Evolutionary conservation across 2,329 filamentous ascomycete genomes (phyloP).

Genomic region (Malbranchea cinnamomea): DNA sequence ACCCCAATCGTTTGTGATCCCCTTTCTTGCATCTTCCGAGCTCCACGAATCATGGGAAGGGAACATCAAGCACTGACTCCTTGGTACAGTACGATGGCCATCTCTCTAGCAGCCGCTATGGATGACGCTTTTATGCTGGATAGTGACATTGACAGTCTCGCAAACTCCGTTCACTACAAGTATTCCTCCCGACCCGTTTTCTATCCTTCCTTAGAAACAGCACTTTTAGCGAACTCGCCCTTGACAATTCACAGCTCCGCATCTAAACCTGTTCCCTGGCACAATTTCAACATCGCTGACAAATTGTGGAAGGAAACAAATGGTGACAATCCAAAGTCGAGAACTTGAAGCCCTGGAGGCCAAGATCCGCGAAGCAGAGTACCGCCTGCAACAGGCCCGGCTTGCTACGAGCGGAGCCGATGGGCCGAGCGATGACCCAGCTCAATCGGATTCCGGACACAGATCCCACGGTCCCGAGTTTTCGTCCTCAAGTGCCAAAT

Average conservation of each 20-base stretch:
- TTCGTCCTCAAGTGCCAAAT: too few species aligned
- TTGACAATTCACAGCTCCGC: slow-evolving; percentile 9
- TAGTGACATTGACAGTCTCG: slow-evolving; percentile 57
- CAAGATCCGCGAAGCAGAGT: slow-evolving; percentile 71
- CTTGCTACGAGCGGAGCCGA: too few species aligned
- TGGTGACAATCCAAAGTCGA: slow-evolving; percentile 55
- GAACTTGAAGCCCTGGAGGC: slow-evolving; percentile 80
- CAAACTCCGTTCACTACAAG: slow-evolving; percentile 68
- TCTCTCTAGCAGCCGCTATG: slow-evolving; percentile 71
- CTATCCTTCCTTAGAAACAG: not conserved
- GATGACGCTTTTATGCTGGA: slow-evolving; percentile 84
- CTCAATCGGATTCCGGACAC: too few species aligned
- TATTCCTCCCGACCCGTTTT: slow-evolving; percentile 30
- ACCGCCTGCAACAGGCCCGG: slow-evolving; percentile 51
- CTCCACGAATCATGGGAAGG: slow-evolving; percentile 6
- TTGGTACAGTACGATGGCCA: slow-evolving; percentile 59
- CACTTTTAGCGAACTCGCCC: not conserved
- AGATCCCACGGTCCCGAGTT: too few species aligned
- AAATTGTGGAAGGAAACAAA: slow-evolving; percentile 50
- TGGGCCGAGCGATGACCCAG: too few species aligned
- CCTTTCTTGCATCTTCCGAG: slow-evolving; percentile 5
- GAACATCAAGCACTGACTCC: slow-evolving; percentile 11
- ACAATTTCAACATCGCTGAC: slow-evolving; percentile 2
- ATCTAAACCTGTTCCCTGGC: not conserved
- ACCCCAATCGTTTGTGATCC: slow-evolving; percentile 53